Percentiles rank a stretch among this genome's conserved stretches.
Conservation (phyloP, 345 rosid species). For the Pseudoturritis turrita region DNA sequence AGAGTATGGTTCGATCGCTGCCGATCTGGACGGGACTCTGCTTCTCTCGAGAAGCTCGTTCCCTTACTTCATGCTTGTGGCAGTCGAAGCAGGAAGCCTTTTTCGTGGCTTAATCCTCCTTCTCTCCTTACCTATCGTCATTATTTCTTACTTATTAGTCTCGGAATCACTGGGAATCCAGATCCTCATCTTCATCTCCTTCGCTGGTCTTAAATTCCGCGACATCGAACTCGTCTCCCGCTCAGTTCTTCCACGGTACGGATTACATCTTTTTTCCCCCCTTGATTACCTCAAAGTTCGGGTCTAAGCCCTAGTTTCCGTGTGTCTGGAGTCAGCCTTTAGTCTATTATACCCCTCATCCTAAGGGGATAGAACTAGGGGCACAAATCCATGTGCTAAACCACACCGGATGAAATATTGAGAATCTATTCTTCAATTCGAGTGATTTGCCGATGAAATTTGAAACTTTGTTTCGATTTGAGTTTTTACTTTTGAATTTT, state of each 20-base stretch:
- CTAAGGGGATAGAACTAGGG: too few species aligned
- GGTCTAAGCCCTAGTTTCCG: too few species aligned
- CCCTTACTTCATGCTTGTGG: slow-evolving; percentile 91
- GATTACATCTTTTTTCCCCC: too few species aligned
- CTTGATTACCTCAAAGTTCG: too few species aligned
- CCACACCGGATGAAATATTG: too few species aligned
- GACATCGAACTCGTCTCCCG: slow-evolving; percentile 87
- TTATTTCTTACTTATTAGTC: slow-evolving; percentile 61
- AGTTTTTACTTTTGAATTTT: not conserved
- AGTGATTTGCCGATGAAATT: too few species aligned
- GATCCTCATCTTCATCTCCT: slow-evolving; percentile 82
- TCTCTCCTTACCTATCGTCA: slow-evolving; percentile 63
- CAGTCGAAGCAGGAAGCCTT: slow-evolving; percentile 85
- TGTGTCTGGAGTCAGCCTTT: too few species aligned
- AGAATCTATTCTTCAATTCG: too few species aligned
- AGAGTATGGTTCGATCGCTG: slow-evolving; percentile 60
- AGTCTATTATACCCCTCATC: too few species aligned
- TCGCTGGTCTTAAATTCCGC: slow-evolving; percentile 76
- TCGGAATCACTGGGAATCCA: slow-evolving; percentile 88
- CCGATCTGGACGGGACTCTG: slow-evolving; percentile 94
- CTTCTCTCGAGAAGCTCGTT: slow-evolving; percentile 74
- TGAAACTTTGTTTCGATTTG: not conserved
- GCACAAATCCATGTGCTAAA: too few species aligned
- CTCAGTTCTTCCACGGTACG: slow-evolving; percentile 83
- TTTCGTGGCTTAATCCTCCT: slow-evolving; percentile 79